phyloP scores from a whole-genome alignment of 257 asterid species.

The Coffea eugenioides region DNA sequence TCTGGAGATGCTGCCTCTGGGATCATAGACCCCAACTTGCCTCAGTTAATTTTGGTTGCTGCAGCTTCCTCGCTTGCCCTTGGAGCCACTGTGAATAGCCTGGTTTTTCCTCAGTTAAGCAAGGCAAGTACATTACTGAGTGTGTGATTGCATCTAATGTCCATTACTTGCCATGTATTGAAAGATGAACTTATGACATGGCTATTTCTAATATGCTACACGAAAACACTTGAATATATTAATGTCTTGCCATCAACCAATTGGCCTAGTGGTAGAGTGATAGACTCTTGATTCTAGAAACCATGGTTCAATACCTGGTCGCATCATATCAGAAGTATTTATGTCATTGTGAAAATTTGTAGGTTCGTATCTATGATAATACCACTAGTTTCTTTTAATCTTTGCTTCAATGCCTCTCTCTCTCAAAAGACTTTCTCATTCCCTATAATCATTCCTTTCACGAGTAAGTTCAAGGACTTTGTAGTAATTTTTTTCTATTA shows the following conservation, averaged over 20 bases:
- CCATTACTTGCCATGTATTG: neutral
- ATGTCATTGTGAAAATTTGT: too few relatives aligned
- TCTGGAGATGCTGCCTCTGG: conserved; percentile 95
- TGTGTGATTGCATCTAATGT: conserved; percentile 8
- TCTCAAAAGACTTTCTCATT: neutral
- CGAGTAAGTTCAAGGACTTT: neutral
- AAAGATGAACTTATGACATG: neutral
- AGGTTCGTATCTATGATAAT: neutral
- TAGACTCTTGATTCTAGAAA: too few relatives aligned
- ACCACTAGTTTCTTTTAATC: neutral
- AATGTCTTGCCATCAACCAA: neutral
- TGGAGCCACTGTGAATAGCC: conserved; percentile 64
- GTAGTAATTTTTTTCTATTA: neutral
- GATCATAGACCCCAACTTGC: conserved; percentile 80
- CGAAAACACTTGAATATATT: too few relatives aligned
- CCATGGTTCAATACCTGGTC: too few relatives aligned
- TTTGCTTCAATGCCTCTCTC: neutral
- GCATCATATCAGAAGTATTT: too few relatives aligned
- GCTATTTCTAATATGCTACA: neutral
- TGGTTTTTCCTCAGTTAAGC: conserved; percentile 65
- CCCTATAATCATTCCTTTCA: neutral
- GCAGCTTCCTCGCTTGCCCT: conserved; percentile 68
- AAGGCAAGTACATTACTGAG: conserved; percentile 39
- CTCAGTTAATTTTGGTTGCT: conserved; percentile 67
- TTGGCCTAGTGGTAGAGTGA: too few relatives aligned